A percentile compares a stretch with the other conserved stretches of the same genome.
Conservation (phyloP, 2,329 filamentous ascomycete genomes). For the Pseudocercospora crystallina region DNA sequence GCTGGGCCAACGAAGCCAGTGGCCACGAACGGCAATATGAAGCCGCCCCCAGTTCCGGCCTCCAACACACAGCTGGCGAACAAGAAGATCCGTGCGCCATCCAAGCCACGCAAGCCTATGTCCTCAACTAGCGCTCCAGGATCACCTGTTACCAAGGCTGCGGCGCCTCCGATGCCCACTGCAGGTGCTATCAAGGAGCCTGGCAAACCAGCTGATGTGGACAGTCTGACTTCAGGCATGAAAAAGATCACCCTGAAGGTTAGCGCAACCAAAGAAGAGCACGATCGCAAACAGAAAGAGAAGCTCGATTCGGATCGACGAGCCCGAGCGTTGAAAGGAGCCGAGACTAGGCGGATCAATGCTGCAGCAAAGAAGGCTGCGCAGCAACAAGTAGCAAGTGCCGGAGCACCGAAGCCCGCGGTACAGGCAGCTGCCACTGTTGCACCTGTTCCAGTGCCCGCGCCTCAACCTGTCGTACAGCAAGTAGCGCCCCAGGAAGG, state of each 20-base stretch:
- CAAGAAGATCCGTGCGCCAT: conserved; percentile 30
- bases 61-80: conserved; percentile 18
- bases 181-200: conserved; percentile 2
- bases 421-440: neutral
- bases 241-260: conserved; percentile 61
- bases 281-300: conserved; percentile 43
- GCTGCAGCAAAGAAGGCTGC: conserved; percentile 34
- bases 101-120: conserved; percentile 18
- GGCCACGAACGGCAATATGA: conserved; percentile 29
- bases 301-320: conserved; percentile 46
- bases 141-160: conserved; percentile 39
- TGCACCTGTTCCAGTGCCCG: neutral
- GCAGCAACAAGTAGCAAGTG: neutral
- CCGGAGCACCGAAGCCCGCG: neutral
- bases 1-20: neutral
- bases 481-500: neutral
- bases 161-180: conserved; percentile 3
- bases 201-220: conserved; percentile 41
- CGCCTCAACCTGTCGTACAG: neutral
- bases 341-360: conserved; percentile 34
- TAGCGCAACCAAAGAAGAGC: conserved; percentile 55
- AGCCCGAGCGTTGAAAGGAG: conserved; percentile 34
- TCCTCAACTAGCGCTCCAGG: conserved; percentile 32
- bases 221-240: conserved; percentile 53
- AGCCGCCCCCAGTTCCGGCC: conserved; percentile 27